These are phyloP conservation scores for Bjerkandera adusta DNA, from an alignment of 1,284 basidiomycete genomes.

Conservation along the genomic window DNA sequence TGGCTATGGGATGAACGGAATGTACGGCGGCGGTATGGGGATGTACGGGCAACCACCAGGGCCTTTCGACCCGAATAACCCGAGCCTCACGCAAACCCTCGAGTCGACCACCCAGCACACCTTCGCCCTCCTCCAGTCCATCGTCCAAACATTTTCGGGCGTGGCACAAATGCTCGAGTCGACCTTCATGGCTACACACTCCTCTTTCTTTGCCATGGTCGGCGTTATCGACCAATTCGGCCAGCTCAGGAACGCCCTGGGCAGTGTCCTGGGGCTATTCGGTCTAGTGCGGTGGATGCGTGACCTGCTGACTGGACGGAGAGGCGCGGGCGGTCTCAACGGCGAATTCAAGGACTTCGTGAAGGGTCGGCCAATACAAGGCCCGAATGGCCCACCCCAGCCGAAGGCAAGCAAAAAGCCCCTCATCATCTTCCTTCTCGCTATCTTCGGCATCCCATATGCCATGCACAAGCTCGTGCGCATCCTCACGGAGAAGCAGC, in stretches of 20 bases:
- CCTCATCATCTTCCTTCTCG: constrained; percentile 91
- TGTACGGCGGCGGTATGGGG: constrained; percentile 38
- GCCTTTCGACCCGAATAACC: constrained; percentile 50
- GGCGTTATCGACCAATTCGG: constrained; percentile 96
- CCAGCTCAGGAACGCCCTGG: constrained; percentile 88
- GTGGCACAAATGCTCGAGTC: constrained; percentile 98
- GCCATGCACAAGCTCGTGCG: constrained; percentile 91
- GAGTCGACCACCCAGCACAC: constrained; percentile 90
- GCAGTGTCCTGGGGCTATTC: constrained; percentile 91
- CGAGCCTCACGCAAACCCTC: constrained; percentile 83
- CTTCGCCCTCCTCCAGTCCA: constrained; percentile 90
- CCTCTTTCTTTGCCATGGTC: constrained; percentile 98
- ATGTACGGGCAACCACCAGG: constrained; percentile 43
- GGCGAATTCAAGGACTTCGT: constrained; percentile 71
- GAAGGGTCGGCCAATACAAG: constrained; percentile 60
- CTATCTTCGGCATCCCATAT: constrained; percentile 93
- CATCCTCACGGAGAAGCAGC: constrained; percentile 68
- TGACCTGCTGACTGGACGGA: constrained; percentile 57
- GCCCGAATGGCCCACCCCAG: constrained; percentile 41
- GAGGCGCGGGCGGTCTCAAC: constrained; percentile 37
- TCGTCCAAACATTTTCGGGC: constrained; percentile 95
- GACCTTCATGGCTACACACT: constrained; percentile 99
- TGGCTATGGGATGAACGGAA: constrained; percentile 37
- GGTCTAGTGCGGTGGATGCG: constrained; percentile 85
- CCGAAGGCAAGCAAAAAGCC: constrained; percentile 84